Percentiles rank a stretch among this genome's conserved stretches.
Evolutionary conservation across 179 eudicot genomes (phyloP).

Genomic region (Corrigiola litoralis): DNA sequence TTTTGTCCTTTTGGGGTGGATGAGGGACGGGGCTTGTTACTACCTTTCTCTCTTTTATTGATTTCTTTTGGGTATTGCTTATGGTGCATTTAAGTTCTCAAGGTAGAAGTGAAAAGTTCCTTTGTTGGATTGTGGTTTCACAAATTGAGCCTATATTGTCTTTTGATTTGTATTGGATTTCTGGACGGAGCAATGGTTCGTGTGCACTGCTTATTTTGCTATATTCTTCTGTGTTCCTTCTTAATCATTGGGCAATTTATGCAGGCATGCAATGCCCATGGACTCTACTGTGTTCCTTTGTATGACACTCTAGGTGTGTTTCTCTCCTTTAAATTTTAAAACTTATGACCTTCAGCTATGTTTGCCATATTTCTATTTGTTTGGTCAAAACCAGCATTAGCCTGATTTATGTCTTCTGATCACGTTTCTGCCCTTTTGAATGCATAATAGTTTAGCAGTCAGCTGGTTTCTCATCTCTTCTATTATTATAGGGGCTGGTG

Average conservation of each 20-base stretch:
- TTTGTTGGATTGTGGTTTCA: background rate
- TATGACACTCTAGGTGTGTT: conserved; percentile 86
- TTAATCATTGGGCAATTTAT: conserved; percentile 14
- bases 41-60: background rate
- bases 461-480: conserved; percentile 5
- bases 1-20: background rate
- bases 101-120: background rate
- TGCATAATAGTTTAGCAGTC: background rate
- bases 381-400: background rate
- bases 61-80: background rate
- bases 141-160: background rate
- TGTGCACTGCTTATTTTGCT: background rate
- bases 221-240: background rate
- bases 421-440: background rate
- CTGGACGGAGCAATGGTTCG: background rate
- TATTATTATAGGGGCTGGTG: conserved; percentile 77
- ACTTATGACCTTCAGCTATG: background rate
- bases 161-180: background rate
- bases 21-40: background rate
- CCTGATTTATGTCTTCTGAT: background rate
- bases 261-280: conserved; percentile 99
- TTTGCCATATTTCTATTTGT: background rate
- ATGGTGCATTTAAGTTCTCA: background rate
- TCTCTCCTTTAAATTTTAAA: background rate
- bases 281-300: conserved; percentile 79